These are phyloP conservation scores for Bimuria novae-zelandiae DNA, from an alignment of 2,329 filamentous ascomycete species.

Conservation along the genomic window DNA sequence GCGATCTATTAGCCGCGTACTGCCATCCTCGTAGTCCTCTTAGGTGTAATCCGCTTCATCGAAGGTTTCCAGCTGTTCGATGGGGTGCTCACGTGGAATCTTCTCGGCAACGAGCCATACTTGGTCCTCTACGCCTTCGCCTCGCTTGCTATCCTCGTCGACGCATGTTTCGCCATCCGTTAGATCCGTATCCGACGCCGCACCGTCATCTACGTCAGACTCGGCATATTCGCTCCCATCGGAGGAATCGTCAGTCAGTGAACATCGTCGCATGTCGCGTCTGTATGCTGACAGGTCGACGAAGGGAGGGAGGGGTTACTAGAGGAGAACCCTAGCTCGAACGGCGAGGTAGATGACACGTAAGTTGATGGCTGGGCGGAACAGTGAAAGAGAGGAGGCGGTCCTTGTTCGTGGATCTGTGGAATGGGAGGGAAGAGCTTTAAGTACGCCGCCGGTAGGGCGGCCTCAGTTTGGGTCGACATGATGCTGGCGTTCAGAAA, in stretches of 20 bases:
- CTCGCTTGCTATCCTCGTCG: neutral
- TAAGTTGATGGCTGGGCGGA: neutral
- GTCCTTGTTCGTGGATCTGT: too few relatives aligned
- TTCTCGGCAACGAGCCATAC: slow-evolving; percentile 6
- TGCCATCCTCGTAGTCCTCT: slow-evolving; percentile 18
- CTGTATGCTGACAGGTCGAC: neutral
- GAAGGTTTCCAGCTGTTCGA: slow-evolving; percentile 7
- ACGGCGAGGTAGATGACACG: neutral
- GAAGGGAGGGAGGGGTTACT: neutral
- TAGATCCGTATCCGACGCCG: slow-evolving; percentile 2
- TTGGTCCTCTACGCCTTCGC: neutral
- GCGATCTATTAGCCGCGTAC: slow-evolving; percentile 5
- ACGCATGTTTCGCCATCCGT: neutral
- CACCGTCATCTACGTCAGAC: neutral
- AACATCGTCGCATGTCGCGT: neutral
- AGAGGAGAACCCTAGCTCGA: neutral
- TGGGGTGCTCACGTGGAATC: slow-evolving; percentile 14
- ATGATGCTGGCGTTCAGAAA: too few relatives aligned
- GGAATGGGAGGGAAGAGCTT: too few relatives aligned
- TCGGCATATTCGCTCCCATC: slow-evolving; percentile 2
- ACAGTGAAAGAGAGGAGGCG: too few relatives aligned
- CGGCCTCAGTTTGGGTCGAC: too few relatives aligned
- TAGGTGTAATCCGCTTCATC: slow-evolving; percentile 15
- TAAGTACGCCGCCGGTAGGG: too few relatives aligned
- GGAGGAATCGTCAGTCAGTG: neutral